Conservation (phyloP, 441 rosid species). For the Viola pubescens region DNA sequence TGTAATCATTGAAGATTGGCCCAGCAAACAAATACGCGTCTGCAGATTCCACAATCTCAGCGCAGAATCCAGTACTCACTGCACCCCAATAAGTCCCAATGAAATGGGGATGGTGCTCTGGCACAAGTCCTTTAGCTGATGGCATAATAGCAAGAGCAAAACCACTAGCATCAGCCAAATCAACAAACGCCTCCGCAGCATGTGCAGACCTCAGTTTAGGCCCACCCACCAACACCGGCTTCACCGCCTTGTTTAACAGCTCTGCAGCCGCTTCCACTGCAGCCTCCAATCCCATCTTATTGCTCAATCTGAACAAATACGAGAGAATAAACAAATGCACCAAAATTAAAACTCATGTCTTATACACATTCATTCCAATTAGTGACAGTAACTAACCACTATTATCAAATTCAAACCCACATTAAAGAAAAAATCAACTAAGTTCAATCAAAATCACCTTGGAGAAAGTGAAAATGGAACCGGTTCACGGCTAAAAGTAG, state of each 20-base stretch:
- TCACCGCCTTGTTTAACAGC: conserved; percentile 80
- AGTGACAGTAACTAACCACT: no score
- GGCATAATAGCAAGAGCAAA: conserved; percentile 75
- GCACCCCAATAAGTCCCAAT: conserved; percentile 92
- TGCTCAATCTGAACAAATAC: conserved; percentile 40
- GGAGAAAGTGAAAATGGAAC: conserved; percentile 63
- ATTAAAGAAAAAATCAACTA: neutral
- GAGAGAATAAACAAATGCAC: no score
- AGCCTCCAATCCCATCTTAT: conserved; percentile 54
- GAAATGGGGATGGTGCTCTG: conserved; percentile 64
- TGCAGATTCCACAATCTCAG: conserved; percentile 86
- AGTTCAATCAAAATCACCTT: conserved; percentile 17
- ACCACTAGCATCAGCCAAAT: conserved; percentile 71
- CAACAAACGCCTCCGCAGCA: conserved; percentile 52
- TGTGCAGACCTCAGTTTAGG: conserved; percentile 65
- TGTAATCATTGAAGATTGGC: conserved; percentile 80
- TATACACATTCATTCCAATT: no score
- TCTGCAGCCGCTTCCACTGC: conserved; percentile 77
- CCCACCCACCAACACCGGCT: conserved; percentile 82
- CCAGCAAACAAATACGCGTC: conserved; percentile 95
- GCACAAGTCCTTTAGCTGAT: conserved; percentile 74
- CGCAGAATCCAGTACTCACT: conserved; percentile 70
- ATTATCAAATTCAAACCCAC: no score
- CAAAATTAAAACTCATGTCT: no score
- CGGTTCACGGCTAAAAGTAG: conserved; percentile 61